Evolutionary conservation across 257 asterid genomes (phyloP).

Genomic region (Ocimum tenuiflorum): DNA sequence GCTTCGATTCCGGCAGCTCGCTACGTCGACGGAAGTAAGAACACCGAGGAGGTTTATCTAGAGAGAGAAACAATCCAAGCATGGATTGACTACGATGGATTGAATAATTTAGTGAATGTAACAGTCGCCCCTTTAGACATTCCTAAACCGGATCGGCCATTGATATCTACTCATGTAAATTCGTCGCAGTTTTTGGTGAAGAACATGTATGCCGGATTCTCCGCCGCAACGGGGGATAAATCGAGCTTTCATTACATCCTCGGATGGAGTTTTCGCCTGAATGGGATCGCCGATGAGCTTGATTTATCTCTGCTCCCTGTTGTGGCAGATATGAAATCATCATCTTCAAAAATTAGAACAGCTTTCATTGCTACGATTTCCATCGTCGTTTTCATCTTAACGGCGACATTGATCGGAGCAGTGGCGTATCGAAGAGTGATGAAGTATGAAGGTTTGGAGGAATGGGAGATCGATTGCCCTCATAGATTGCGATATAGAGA

Average conservation of each 20-base stretch:
- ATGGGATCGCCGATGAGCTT: constrained; percentile 40
- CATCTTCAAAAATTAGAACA: constrained; percentile 24
- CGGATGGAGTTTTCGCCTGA: constrained; percentile 64
- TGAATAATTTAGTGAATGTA: constrained; percentile 27
- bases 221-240: constrained; percentile 53
- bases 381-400: constrained; percentile 20
- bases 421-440: constrained; percentile 21
- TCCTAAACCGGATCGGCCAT: constrained; percentile 34
- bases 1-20: constrained; percentile 18
- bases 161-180: constrained; percentile 10
- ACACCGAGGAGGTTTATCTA: constrained; percentile 5
- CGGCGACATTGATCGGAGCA: constrained; percentile 11
- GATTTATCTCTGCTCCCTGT: constrained; percentile 28
- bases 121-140: constrained; percentile 33
- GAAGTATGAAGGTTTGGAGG: constrained; percentile 42
- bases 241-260: constrained; percentile 61
- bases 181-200: constrained; percentile 25
- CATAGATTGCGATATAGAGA: constrained; percentile 50
- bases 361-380: constrained; percentile 40
- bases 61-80: constrained; percentile 39
- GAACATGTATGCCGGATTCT: constrained; percentile 48
- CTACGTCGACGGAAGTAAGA: background rate
- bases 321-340: constrained; percentile 21
- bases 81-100: constrained; percentile 64
- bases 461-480: constrained; percentile 72